These are phyloP conservation scores for Trichoderma harzianum DNA, from an alignment of 2,329 filamentous ascomycete species.

Conservation along the genomic window DNA sequence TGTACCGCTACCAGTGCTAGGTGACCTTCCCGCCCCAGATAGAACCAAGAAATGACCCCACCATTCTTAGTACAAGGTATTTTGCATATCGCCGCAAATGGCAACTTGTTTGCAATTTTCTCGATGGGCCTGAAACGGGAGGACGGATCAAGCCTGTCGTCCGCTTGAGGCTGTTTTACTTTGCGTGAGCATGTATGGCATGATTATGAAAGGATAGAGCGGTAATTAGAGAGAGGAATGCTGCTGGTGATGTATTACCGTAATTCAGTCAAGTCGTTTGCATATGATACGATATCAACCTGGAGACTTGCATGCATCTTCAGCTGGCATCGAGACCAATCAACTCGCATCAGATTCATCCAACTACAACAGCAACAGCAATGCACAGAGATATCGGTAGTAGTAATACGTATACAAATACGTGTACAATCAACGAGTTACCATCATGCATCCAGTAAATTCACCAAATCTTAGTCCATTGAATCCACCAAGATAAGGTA, in stretches of 20 bases:
- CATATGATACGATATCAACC: background rate
- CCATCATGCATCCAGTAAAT: background rate
- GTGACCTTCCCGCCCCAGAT: background rate
- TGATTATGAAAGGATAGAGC: background rate
- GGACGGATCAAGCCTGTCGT: background rate
- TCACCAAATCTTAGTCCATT: background rate
- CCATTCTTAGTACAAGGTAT: too few relatives aligned
- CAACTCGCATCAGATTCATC: background rate
- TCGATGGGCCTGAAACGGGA: background rate
- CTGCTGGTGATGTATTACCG: background rate
- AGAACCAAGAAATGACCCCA: background rate
- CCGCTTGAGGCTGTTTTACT: background rate
- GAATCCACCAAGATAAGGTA: background rate
- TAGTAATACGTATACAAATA: background rate
- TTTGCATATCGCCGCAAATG: background rate
- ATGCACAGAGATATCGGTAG: background rate
- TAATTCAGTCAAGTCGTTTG: background rate
- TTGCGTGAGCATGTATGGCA: background rate
- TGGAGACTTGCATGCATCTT: background rate
- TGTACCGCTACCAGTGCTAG: background rate
- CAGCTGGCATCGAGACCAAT: background rate
- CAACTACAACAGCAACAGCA: background rate
- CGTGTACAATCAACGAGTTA: background rate
- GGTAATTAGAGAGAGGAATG: background rate
- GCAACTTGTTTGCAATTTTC: background rate